Conservation (phyloP, 495 filamentous ascomycete genomes). For the Neurospora terricola region DNA sequence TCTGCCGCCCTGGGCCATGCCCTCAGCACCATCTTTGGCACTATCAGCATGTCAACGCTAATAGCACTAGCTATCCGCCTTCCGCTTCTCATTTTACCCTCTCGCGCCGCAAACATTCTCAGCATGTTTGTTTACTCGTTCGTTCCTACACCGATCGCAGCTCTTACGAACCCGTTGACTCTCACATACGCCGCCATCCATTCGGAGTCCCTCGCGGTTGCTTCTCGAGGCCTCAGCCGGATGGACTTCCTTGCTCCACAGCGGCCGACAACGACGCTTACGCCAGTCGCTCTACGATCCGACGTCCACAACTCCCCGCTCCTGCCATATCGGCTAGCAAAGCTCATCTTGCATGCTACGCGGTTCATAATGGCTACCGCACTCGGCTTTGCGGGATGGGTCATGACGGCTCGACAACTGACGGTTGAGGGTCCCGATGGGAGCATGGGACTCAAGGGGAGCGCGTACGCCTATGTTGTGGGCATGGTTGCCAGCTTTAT, state of each 20-base stretch:
- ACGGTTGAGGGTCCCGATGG: constrained; percentile 40
- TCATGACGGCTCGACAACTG: constrained; percentile 74
- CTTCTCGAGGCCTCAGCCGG: constrained; percentile 65
- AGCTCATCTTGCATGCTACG: constrained; percentile 82
- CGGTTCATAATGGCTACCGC: constrained; percentile 81
- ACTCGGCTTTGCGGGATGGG: constrained; percentile 93
- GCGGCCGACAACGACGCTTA: constrained; percentile 52
- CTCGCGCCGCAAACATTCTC: constrained; percentile 49
- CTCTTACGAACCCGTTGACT: constrained; percentile 79
- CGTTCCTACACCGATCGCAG: constrained; percentile 72
- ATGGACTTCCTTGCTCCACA: constrained; percentile 61
- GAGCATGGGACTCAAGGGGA: constrained; percentile 52
- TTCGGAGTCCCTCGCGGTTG: constrained; percentile 64
- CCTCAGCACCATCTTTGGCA: constrained; percentile 79
- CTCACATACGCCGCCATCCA: constrained; percentile 93
- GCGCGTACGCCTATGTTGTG: constrained; percentile 89
- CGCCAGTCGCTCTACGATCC: constrained; percentile 45
- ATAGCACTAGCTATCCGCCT: constrained; percentile 72
- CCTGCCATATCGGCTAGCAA: constrained; percentile 75
- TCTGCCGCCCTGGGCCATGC: constrained; percentile 73
- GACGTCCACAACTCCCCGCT: constrained; percentile 35
- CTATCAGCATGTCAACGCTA: constrained; percentile 76
- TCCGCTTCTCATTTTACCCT: constrained; percentile 74
- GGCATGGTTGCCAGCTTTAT: constrained; percentile 86
- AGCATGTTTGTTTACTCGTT: constrained; percentile 70